These are phyloP conservation scores for Carpinus viminea DNA, from an alignment of 306 rosid genomes.

Conservation along the genomic window DNA sequence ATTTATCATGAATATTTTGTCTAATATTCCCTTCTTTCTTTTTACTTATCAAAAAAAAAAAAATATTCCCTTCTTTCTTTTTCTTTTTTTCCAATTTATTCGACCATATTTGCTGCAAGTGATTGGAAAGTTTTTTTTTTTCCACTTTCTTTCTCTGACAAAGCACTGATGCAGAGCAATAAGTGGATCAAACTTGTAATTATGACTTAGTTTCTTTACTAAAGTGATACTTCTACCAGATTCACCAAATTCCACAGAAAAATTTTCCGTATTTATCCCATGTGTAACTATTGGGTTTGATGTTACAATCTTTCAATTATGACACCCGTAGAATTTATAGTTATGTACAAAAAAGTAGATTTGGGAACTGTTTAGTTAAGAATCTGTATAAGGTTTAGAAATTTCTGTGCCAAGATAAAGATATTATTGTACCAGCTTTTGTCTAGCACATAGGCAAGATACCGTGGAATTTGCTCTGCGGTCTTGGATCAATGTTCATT, in stretches of 20 bases:
- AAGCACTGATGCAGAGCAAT: not conserved
- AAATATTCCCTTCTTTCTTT: too few relatives aligned
- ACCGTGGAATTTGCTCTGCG: not conserved
- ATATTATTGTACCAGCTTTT: not conserved
- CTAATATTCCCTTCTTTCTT: not conserved
- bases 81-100: constrained; percentile 2
- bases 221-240: not conserved
- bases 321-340: not conserved
- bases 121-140: not conserved
- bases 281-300: not conserved
- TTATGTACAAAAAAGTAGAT: not conserved
- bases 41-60: too few relatives aligned
- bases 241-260: not conserved
- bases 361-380: not conserved
- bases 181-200: not conserved
- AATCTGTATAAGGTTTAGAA: not conserved
- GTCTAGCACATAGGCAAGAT: not conserved
- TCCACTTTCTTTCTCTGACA: not conserved
- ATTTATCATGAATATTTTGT: constrained; percentile 14
- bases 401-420: not conserved
- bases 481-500: not conserved
- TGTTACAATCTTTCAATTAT: not conserved
- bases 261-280: not conserved
- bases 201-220: not conserved
- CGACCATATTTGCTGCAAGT: not conserved